phyloP scores from a whole-genome alignment of 2,329 filamentous ascomycete genomes.

The Cadophora gregata region DNA sequence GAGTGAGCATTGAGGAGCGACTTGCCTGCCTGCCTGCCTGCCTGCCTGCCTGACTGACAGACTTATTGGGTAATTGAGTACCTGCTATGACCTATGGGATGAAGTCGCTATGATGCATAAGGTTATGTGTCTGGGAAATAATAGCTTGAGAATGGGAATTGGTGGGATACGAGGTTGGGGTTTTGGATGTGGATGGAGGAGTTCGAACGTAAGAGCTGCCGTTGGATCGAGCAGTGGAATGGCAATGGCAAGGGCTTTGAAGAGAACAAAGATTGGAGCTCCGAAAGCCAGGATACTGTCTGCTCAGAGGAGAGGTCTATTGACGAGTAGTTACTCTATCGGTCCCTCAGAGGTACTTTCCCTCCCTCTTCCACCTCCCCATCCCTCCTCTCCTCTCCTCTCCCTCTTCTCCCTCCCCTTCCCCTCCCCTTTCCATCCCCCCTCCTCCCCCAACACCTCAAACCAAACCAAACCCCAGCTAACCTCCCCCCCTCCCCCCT shows the following conservation, averaged over 20 bases:
- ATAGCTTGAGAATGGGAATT: background rate
- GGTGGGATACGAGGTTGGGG: background rate
- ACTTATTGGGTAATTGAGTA: too few species aligned
- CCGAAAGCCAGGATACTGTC: background rate
- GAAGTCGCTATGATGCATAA: background rate
- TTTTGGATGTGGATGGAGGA: background rate
- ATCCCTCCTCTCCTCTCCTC: background rate
- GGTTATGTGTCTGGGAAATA: background rate
- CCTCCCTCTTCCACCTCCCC: background rate
- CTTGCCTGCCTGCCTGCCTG: too few species aligned
- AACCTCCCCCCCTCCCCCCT: constrained; percentile 2
- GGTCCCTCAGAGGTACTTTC: constrained; percentile 45
- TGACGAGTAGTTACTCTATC: constrained; percentile 44
- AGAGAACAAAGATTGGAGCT: background rate
- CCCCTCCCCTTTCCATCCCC: background rate
- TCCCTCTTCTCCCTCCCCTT: constrained; percentile 14
- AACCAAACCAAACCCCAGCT: constrained; percentile 16
- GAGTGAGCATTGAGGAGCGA: too few species aligned
- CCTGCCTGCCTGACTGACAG: too few species aligned
- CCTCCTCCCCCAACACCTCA: background rate
- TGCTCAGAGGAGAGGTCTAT: constrained; percentile 35
- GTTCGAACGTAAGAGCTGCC: background rate
- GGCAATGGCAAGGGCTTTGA: background rate
- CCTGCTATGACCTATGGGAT: too few species aligned
- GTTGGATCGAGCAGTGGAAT: too few species aligned